These are phyloP conservation scores for Fusarium sp. DNA, from an alignment of 2,329 filamentous ascomycete species.

Conservation along the genomic window DNA sequence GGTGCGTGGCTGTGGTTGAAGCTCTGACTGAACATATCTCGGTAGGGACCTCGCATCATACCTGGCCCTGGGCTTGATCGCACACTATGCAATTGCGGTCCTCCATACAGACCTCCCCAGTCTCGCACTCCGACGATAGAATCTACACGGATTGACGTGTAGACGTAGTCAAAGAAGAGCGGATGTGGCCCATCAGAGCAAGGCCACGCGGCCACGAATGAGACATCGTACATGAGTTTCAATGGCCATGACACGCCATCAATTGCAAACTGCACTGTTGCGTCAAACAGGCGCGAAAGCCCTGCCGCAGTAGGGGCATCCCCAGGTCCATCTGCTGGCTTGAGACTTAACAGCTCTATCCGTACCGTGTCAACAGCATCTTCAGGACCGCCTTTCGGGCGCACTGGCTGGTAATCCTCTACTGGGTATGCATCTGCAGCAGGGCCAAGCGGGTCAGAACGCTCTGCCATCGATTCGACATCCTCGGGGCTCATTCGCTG, in stretches of 20 bases:
- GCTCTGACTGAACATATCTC: constrained; percentile 39
- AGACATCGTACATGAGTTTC: constrained; percentile 69
- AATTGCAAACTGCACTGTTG: constrained; percentile 70
- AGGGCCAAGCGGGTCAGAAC: constrained; percentile 75
- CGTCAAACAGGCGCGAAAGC: constrained; percentile 64
- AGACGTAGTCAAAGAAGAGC: constrained; percentile 76
- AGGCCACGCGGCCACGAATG: constrained; percentile 72
- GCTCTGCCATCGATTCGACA: constrained; percentile 71
- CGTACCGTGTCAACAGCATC: constrained; percentile 72
- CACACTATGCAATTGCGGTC: constrained; percentile 44
- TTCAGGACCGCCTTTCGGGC: constrained; percentile 62
- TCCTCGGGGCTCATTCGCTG: constrained; percentile 67
- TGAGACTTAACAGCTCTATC: constrained; percentile 73
- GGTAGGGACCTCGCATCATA: constrained; percentile 40
- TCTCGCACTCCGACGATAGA: constrained; percentile 72
- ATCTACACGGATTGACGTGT: constrained; percentile 67
- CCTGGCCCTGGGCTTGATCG: constrained; percentile 49
- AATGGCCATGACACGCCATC: constrained; percentile 71
- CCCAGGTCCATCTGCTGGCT: constrained; percentile 50
- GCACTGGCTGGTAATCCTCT: constrained; percentile 71
- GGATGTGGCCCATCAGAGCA: constrained; percentile 72
- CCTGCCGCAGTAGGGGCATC: constrained; percentile 34
- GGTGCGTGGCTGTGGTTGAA: constrained; percentile 29
- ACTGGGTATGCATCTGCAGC: constrained; percentile 70
- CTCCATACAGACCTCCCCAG: constrained; percentile 64